phyloP scores from a whole-genome alignment of 2,329 filamentous ascomycete genomes.

The Nannizziopsis arthrosporioides region DNA sequence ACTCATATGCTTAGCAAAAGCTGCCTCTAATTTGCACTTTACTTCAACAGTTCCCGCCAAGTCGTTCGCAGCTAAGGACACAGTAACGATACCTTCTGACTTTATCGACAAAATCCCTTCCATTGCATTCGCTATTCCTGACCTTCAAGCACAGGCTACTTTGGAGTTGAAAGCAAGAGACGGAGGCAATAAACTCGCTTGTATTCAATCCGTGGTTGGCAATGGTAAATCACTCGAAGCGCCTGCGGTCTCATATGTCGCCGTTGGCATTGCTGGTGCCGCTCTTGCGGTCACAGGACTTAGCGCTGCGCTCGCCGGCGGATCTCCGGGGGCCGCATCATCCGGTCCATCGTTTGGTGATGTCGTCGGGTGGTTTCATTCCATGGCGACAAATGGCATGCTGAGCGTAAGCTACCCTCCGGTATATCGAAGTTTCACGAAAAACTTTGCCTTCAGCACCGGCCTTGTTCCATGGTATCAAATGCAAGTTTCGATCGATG shows the following conservation, averaged over 20 bases:
- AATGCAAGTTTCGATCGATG: slow-evolving; percentile 73
- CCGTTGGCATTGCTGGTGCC: slow-evolving; percentile 73
- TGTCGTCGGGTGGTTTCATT: slow-evolving; percentile 81
- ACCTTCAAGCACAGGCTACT: slow-evolving; percentile 76
- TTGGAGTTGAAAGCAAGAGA: slow-evolving; percentile 58
- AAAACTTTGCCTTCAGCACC: slow-evolving; percentile 88
- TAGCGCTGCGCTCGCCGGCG: slow-evolving; percentile 53
- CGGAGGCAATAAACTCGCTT: slow-evolving; percentile 56
- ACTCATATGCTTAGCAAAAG: not conserved
- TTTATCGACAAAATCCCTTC: slow-evolving; percentile 67
- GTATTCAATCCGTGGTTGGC: slow-evolving; percentile 65
- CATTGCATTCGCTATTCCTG: slow-evolving; percentile 82
- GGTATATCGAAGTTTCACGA: slow-evolving; percentile 78
- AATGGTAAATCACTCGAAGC: slow-evolving; percentile 77
- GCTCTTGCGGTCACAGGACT: slow-evolving; percentile 63
- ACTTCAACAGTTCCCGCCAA: slow-evolving; percentile 56
- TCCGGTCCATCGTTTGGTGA: slow-evolving; percentile 76
- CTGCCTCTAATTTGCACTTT: not conserved
- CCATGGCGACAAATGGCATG: slow-evolving; percentile 93
- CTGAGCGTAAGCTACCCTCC: slow-evolving; percentile 76
- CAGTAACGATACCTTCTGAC: slow-evolving; percentile 56
- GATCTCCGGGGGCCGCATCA: slow-evolving; percentile 50
- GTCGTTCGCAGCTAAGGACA: slow-evolving; percentile 59
- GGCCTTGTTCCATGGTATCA: slow-evolving; percentile 72
- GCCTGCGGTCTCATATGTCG: slow-evolving; percentile 68